A percentile compares a stretch with the other conserved stretches of the same genome.
These are phyloP conservation scores for Cocos nucifera DNA, from an alignment of 176 grass and related monocot species.

Conservation along the genomic window DNA sequence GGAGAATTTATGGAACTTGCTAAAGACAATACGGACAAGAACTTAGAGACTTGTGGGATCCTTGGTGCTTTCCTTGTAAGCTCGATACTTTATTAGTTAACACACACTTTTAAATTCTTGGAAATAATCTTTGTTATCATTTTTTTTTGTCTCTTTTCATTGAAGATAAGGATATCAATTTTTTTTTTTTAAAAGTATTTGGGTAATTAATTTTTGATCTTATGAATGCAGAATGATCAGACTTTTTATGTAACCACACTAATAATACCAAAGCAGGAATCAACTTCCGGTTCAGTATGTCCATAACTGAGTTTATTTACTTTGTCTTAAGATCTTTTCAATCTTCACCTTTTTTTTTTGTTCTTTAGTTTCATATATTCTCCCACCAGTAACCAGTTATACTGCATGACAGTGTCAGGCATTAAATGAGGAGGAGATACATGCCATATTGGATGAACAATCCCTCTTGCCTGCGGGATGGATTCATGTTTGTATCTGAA, in stretches of 20 bases:
- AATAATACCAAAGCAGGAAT: slow-evolving; percentile 91
- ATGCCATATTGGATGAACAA: slow-evolving; percentile 66
- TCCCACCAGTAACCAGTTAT: slow-evolving; percentile 3
- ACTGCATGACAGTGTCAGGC: slow-evolving; percentile 64
- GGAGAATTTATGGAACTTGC: slow-evolving; percentile 97
- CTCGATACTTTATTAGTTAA: background rate
- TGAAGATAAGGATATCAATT: too few relatives aligned
- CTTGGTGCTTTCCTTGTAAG: slow-evolving; percentile 93
- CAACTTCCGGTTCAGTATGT: slow-evolving; percentile 95
- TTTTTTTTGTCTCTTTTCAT: too few relatives aligned
- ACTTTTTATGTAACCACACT: slow-evolving; percentile 83
- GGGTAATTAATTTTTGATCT: slow-evolving; percentile 7
- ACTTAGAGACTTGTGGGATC: slow-evolving; percentile 88
- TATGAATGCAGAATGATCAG: slow-evolving; percentile 42
- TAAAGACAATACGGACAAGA: slow-evolving; percentile 80
- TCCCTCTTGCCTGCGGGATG: slow-evolving; percentile 91
- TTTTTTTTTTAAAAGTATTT: too few relatives aligned
- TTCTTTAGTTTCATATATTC: background rate
- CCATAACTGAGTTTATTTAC: slow-evolving; percentile 15
- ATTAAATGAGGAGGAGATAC: slow-evolving; percentile 85
- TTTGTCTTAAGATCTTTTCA: slow-evolving; percentile 2
- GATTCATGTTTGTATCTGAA: slow-evolving; percentile 70
- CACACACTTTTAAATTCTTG: too few relatives aligned
- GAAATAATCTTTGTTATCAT: too few relatives aligned
- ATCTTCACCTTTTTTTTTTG: background rate